Base-by-base conservation (phyloP, 202 grass and related monocot species). In the Setaria italica region DNA sequence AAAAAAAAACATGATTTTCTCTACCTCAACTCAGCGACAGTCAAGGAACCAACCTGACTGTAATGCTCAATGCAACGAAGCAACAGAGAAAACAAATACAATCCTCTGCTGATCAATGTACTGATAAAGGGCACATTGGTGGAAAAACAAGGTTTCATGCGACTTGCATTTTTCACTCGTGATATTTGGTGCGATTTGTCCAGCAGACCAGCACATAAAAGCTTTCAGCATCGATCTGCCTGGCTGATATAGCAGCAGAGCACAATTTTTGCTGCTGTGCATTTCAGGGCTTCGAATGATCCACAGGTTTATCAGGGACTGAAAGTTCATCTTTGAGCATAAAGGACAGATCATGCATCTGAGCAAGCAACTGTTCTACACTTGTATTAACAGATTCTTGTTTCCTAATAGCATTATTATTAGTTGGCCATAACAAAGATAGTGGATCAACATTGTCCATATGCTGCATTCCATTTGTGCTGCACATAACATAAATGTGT, bases 301-400 rank as follows among this genome's bases (percentile, higher is more conserved):
- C 74, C 32, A 77, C 73, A 58, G 43, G 53, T 76, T 96, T 92
- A 67, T 90, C 85, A 55, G 94, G 97, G 72, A 97, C 20, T 8
- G 90, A 92, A 49, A 96, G 90, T 68, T 97, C 92, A 82, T 97
- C 94, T 54, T 85, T 90, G n/a, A 93, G 83, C 97, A 96, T 93
- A 86, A 99, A 99, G 7, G 97, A 94, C 33, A 99, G 85, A 67
- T 96, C 92, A 33, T 70, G 90, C 86, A 91, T 99, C 84, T 94
- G 90, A 63, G 87, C 91, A 13, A 94, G 54, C 49, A 90, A 79
- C 74, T 83, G 89, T 37, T 92, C 88, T 14, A 91, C 57, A 42
- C 80, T 85, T 57, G 62, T 46, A 80, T 96, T 83, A 19, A 20
- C 90, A 73, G 82, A 45, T 51, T 86, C 68, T 48, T 74, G 42